phyloP scores from a whole-genome alignment of 2,329 filamentous ascomycete genomes.

The Ophiostoma piceae region DNA sequence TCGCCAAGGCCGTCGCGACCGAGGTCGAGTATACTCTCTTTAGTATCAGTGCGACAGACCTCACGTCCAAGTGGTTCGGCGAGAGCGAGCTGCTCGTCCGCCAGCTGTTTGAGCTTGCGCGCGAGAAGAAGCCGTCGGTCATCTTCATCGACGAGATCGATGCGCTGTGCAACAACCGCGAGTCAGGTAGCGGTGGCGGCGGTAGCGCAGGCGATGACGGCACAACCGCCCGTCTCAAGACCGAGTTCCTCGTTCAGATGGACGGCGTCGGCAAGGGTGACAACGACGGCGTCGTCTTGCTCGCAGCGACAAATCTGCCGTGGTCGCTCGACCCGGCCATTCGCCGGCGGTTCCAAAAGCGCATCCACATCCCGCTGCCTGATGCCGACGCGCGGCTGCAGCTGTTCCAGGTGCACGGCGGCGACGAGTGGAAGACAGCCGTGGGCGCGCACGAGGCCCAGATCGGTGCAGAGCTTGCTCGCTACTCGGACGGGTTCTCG shows the following conservation, averaged over 20 bases:
- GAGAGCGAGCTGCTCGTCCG: conserved; percentile 50
- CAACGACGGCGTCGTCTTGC: not conserved
- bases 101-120: conserved; percentile 86
- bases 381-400: not conserved
- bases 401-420: not conserved
- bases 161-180: not conserved
- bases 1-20: no score
- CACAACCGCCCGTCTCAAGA: not conserved
- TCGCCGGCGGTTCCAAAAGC: not conserved
- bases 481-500: not conserved
- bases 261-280: not conserved
- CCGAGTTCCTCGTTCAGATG: not conserved
- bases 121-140: conserved; percentile 84
- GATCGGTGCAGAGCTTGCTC: not conserved
- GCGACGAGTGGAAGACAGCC: not conserved
- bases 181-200: not conserved
- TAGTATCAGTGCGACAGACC: no score
- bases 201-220: not conserved
- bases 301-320: not conserved
- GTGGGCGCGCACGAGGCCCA: not conserved
- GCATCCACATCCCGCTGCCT: not conserved
- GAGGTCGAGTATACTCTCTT: no score
- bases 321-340: not conserved
- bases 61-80: conserved; percentile 22
- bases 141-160: conserved; percentile 99